Conservation (phyloP, 345 rosid species). For the Erucastrum elatum region DNA sequence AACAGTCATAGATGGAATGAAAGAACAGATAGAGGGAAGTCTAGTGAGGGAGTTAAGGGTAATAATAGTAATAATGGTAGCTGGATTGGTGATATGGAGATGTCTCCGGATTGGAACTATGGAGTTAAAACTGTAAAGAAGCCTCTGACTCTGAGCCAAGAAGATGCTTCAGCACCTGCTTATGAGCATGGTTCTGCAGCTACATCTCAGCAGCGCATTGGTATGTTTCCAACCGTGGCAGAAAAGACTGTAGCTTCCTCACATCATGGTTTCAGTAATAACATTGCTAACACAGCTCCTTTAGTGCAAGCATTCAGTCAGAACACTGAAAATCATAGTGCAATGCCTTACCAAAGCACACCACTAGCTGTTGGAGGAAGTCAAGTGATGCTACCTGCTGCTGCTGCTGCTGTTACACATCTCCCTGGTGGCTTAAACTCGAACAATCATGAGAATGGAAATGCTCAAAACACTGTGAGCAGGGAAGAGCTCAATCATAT, state of each 20-base stretch:
- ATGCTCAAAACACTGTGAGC: slow-evolving; percentile 49
- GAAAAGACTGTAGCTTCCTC: slow-evolving; percentile 25
- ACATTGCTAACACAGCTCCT: slow-evolving; percentile 41
- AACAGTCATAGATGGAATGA: slow-evolving; percentile 49
- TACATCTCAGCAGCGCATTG: slow-evolving; percentile 31
- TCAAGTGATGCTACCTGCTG: slow-evolving; percentile 31
- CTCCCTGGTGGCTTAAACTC: slow-evolving; percentile 5
- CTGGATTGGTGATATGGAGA: slow-evolving; percentile 67
- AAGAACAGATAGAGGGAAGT: slow-evolving; percentile 42
- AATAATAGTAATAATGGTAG: slow-evolving; percentile 31
- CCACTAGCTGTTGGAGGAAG: slow-evolving; percentile 48
- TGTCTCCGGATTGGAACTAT: slow-evolving; percentile 87
- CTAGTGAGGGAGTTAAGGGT: slow-evolving; percentile 43
- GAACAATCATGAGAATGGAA: slow-evolving; percentile 28
- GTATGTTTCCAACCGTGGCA: slow-evolving; percentile 33
- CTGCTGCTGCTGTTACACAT: slow-evolving; percentile 25
- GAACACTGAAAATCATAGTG: slow-evolving; percentile 34
- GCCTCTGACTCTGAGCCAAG: slow-evolving; percentile 35
- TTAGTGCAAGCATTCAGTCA: slow-evolving; percentile 36
- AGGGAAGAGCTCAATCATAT: slow-evolving; percentile 59
- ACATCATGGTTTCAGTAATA: slow-evolving; percentile 28
- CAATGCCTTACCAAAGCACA: slow-evolving; percentile 40
- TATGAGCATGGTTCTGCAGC: slow-evolving; percentile 27
- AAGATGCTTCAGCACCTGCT: slow-evolving; percentile 34
- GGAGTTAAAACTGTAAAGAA: slow-evolving; percentile 45